Conservation (phyloP, 208 protist genomes). For the Leptomonas seymouri region DNA sequence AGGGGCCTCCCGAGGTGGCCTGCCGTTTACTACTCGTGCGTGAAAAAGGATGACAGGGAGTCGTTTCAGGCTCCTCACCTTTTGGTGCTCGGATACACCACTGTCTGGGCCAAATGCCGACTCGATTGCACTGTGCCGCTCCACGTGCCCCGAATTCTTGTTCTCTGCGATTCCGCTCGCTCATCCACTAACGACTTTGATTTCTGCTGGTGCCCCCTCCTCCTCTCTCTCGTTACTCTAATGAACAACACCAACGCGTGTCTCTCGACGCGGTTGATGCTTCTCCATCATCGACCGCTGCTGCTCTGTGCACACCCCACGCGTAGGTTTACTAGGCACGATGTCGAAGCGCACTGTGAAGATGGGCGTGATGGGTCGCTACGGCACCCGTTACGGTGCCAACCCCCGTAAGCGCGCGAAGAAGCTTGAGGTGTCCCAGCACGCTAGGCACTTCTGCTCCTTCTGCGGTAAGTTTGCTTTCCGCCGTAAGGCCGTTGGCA, state of each 20-base stretch:
- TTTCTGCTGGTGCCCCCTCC: neutral
- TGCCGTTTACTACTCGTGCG: no score
- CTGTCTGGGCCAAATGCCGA: no score
- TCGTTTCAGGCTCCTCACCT: no score
- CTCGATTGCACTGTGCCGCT: no score
- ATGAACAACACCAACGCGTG: neutral
- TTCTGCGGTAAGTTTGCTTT: constrained; percentile 99
- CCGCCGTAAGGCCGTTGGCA: constrained; percentile 97
- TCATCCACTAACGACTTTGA: neutral
- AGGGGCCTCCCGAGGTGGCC: no score
- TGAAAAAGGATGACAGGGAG: no score
- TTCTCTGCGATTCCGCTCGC: no score
- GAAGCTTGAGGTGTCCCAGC: constrained; percentile 99
- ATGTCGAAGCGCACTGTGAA: constrained; percentile 96
- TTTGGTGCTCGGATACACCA: no score
- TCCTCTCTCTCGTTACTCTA: neutral
- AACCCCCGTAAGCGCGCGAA: constrained; percentile 99
- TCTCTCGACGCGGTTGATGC: neutral
- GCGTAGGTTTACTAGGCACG: constrained; percentile 20
- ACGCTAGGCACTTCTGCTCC: constrained; percentile 98
- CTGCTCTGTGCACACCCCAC: neutral
- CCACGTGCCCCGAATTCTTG: no score
- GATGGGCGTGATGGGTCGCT: constrained; percentile 99
- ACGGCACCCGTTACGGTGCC: constrained; percentile 99
- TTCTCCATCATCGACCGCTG: no score